Base-by-base conservation (phyloP, 1,139 yeast species). In the Candida labiduridarum region DNA sequence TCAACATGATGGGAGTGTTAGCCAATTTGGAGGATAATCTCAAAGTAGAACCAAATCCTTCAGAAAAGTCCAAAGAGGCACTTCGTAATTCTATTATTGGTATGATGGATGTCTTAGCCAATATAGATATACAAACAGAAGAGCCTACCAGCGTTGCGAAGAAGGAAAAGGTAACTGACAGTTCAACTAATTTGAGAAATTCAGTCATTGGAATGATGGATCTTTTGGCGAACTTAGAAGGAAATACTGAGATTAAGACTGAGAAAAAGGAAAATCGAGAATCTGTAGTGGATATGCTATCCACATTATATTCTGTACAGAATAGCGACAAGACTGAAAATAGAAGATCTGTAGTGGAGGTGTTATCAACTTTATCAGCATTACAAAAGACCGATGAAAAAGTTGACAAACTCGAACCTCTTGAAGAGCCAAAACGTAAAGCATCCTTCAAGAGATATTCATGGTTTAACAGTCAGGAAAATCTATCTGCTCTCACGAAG, bases 391-490 rank as follows among this genome's bases (percentile, higher is more conserved):
- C 12, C 11, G 27, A 38, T 10, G 41, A 19, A 9, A 22, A 38
- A 14, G 30, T 8, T n/a, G 11, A 22, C n/a, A 27, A 19, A 19
- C 11, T 29, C n/a, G 16, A n/a, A 19, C n/a, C 39, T 16, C 36
- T 29, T 25, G 34, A 40, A 31, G 38, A 39, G 12, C 38, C 49
- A 25, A 47, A 40, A 42, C 36, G 47, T 8, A 48, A 48, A 22
- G 46, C 51, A 1, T 44, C 52, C 12, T 47, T 51, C 2, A 55
- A 54, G 31, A 47, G 76, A 19, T 72, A 74, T 51, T 69, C 78
- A 0, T 74, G 79, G 78, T 62, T 66, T 31, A 63, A 66, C 39
- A 69, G 69, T 48, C 77, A 71, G 33, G 77, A 71, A 41, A 56
- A 57, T 11, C 45, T 59, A 15, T 59, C 53, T 22, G 43, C 27